Evolutionary conservation across 768 basidiomycete genomes (phyloP).

Genomic region (Boletus rufocinnamomeus): DNA sequence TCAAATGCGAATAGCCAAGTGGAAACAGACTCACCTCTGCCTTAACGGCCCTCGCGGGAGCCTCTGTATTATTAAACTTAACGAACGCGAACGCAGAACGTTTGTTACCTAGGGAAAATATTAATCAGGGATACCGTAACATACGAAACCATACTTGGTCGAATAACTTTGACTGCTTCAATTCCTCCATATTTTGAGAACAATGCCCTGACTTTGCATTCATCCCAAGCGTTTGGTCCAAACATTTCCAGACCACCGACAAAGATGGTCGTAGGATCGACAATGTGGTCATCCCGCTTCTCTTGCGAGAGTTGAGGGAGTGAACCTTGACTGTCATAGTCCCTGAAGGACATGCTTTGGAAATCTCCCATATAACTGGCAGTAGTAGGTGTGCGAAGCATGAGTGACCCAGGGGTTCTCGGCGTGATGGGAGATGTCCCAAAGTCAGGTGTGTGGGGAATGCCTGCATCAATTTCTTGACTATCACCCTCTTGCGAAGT

Average conservation of each 20-base stretch:
- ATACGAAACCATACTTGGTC: constrained; percentile 53
- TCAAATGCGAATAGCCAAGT: constrained; percentile 3
- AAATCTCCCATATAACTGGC: constrained; percentile 38
- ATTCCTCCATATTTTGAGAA: constrained; percentile 69
- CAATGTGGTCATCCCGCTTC: constrained; percentile 38
- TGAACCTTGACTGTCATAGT: constrained; percentile 25
- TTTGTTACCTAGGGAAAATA: constrained; percentile 48
- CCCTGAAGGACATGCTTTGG: constrained; percentile 30
- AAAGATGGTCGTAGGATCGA: constrained; percentile 72
- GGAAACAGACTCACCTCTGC: constrained; percentile 51
- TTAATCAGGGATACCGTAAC: neutral
- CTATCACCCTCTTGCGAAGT: constrained; percentile 24
- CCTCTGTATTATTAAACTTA: constrained; percentile 62
- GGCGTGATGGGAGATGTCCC: constrained; percentile 53
- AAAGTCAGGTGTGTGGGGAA: constrained; percentile 47
- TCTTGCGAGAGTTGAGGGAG: constrained; percentile 26
- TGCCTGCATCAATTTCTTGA: constrained; percentile 40
- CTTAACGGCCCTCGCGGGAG: constrained; percentile 64
- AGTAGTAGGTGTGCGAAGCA: constrained; percentile 52
- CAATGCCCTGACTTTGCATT: constrained; percentile 55
- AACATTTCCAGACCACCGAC: constrained; percentile 73
- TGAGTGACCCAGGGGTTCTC: constrained; percentile 48
- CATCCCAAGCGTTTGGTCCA: constrained; percentile 68
- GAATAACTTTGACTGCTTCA: constrained; percentile 64
- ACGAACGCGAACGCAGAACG: constrained; percentile 80